A percentile compares a stretch with the other conserved stretches of the same genome.
Conservation (phyloP, 345 rosid species). For the Populus euphratica region DNA sequence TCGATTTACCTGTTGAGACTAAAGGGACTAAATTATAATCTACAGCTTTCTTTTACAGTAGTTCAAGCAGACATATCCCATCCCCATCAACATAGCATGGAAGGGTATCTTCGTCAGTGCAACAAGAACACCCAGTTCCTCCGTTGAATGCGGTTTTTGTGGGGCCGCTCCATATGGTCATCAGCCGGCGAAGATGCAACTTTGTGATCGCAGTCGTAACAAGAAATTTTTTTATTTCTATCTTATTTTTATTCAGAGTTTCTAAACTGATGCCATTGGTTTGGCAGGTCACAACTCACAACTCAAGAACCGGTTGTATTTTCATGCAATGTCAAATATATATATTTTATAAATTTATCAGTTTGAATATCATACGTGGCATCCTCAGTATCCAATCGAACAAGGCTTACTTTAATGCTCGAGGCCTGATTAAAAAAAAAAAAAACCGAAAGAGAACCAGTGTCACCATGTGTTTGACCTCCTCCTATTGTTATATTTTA, state of each 20-base stretch:
- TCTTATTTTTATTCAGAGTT: no score
- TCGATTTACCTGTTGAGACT: no score
- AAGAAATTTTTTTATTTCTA: background rate
- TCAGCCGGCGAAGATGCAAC: constrained; percentile 1
- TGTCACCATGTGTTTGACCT: constrained; percentile 23
- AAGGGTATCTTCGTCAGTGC: constrained; percentile 1
- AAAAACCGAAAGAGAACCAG: background rate
- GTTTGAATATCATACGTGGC: no score
- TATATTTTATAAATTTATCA: no score
- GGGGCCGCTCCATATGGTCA: background rate
- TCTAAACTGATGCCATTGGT: background rate
- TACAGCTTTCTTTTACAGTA: no score
- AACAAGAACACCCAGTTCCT: background rate
- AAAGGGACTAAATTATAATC: no score
- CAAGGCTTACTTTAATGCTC: no score
- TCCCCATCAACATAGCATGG: background rate
- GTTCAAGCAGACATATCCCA: background rate
- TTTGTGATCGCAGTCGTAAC: background rate
- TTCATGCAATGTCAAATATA: no score
- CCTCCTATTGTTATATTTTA: background rate
- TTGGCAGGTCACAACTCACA: background rate
- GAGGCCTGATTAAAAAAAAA: no score
- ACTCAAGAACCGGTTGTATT: background rate
- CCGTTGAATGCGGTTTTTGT: background rate
- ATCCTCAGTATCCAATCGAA: no score